Evolutionary conservation across 495 filamentous ascomycete species (phyloP).

Genomic region (Aspergillus funiculosus): DNA sequence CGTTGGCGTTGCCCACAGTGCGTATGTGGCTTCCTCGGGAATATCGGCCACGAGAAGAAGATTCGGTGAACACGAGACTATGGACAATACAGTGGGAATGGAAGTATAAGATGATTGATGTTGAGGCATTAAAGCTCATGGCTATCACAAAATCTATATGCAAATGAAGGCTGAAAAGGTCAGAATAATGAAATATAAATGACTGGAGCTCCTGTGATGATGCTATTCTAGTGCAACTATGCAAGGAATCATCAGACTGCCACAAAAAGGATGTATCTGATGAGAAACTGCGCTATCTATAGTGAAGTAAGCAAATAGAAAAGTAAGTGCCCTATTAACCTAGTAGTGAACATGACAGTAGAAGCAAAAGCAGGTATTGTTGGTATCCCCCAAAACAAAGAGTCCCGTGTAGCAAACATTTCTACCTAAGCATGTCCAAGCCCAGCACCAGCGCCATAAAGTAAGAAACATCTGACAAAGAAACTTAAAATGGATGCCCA

Average conservation of each 20-base stretch:
- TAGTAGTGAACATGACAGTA: too few species aligned
- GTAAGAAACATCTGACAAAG: constrained; percentile 4
- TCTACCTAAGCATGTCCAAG: constrained; percentile 8
- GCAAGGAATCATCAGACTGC: too few species aligned
- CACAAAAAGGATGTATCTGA: too few species aligned
- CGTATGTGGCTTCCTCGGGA: constrained; percentile 16
- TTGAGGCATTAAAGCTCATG: constrained; percentile 33
- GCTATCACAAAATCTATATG: constrained; percentile 18
- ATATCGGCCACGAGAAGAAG: background rate
- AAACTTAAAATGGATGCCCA: constrained; percentile 17
- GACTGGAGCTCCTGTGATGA: too few species aligned
- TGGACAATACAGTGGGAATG: constrained; percentile 37
- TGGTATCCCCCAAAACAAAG: too few species aligned
- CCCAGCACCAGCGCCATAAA: constrained; percentile 4
- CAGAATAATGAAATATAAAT: constrained; percentile 18
- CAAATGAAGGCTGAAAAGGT: too few species aligned
- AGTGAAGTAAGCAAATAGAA: too few species aligned
- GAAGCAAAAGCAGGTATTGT: too few species aligned
- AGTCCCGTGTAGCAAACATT: background rate
- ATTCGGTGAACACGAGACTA: background rate
- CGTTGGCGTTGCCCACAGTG: constrained; percentile 32
- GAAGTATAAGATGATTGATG: constrained; percentile 43
- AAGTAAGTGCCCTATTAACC: too few species aligned
- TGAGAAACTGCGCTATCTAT: too few species aligned
- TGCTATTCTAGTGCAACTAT: too few species aligned